phyloP scores from a whole-genome alignment of 306 rosid genomes.

The Vicia sativa region DNA sequence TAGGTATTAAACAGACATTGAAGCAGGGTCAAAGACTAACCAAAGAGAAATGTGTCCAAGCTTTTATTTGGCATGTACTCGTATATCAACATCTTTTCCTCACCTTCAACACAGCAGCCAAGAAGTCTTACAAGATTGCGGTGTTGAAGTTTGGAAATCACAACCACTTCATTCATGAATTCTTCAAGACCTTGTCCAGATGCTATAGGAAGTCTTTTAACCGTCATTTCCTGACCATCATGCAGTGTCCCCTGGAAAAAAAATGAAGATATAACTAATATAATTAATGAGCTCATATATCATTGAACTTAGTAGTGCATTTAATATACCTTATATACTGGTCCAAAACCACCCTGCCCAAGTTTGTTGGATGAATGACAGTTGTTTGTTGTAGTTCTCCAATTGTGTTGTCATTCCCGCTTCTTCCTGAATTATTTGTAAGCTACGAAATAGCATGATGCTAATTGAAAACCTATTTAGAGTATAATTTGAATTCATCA shows the following conservation, averaged over 20 bases:
- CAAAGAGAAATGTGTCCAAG: constrained; percentile 37
- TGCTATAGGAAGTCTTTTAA: constrained; percentile 36
- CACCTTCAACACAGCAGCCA: constrained; percentile 41
- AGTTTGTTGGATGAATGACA: constrained; percentile 33
- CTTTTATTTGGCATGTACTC: constrained; percentile 52
- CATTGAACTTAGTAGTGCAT: neutral
- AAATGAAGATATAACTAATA: neutral
- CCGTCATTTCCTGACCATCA: constrained; percentile 29
- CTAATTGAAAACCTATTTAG: no score
- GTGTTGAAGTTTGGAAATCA: constrained; percentile 38
- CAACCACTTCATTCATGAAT: constrained; percentile 34
- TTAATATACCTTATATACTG: constrained; percentile 26
- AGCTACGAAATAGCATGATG: no score
- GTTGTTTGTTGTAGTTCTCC: constrained; percentile 44
- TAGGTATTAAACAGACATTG: no score
- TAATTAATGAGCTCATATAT: neutral
- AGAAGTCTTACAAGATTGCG: constrained; percentile 46
- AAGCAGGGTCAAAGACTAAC: constrained; percentile 30
- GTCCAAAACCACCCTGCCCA: constrained; percentile 43
- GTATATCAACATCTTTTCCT: constrained; percentile 45
- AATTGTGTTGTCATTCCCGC: neutral
- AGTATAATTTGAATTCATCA: no score
- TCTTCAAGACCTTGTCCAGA: constrained; percentile 41
- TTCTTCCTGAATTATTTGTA: neutral
- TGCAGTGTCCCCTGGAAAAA: constrained; percentile 7